Conservation (phyloP, 2,329 filamentous ascomycete species). For the Ampelomyces quisqualis region DNA sequence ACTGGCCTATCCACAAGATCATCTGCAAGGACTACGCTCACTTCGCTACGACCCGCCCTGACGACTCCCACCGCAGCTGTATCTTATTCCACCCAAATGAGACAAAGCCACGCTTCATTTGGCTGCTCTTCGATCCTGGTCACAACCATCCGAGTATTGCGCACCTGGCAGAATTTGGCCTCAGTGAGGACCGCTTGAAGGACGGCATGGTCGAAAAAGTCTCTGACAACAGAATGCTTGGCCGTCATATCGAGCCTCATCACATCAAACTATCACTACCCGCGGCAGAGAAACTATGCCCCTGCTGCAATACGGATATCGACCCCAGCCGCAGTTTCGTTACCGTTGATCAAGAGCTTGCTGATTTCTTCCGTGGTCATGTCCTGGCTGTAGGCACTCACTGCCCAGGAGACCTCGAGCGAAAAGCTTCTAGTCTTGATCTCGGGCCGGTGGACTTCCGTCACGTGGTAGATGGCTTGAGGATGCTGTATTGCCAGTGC, state of each 20-base stretch:
- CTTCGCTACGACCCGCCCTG: conserved; percentile 1
- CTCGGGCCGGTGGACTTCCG: conserved; percentile 10
- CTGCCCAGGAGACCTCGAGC: neutral
- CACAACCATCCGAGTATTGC: neutral
- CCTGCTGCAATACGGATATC: neutral
- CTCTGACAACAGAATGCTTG: neutral
- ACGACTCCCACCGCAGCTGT: conserved; percentile 1
- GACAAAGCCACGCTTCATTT: conserved; percentile 10
- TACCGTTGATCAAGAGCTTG: conserved; percentile 4
- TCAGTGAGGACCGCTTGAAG: neutral
- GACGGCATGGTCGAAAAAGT: neutral
- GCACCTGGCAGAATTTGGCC: neutral
- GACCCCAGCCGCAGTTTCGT: conserved; percentile 2
- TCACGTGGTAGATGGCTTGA: conserved; percentile 13
- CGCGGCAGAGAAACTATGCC: neutral
- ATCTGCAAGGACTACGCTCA: conserved; percentile 16
- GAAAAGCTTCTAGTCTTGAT: conserved; percentile 1
- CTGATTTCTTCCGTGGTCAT: neutral
- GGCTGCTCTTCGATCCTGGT: conserved; percentile 5
- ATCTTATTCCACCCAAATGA: conserved; percentile 12
- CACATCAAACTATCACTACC: conserved; percentile 1
- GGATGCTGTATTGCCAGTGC: neutral
- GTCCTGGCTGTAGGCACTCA: conserved; percentile 1
- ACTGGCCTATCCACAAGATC: conserved; percentile 26
- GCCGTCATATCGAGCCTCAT: conserved; percentile 2